These are phyloP conservation scores for Diaporthe amygdali DNA, from an alignment of 2,329 filamentous ascomycete genomes.

Conservation along the genomic window DNA sequence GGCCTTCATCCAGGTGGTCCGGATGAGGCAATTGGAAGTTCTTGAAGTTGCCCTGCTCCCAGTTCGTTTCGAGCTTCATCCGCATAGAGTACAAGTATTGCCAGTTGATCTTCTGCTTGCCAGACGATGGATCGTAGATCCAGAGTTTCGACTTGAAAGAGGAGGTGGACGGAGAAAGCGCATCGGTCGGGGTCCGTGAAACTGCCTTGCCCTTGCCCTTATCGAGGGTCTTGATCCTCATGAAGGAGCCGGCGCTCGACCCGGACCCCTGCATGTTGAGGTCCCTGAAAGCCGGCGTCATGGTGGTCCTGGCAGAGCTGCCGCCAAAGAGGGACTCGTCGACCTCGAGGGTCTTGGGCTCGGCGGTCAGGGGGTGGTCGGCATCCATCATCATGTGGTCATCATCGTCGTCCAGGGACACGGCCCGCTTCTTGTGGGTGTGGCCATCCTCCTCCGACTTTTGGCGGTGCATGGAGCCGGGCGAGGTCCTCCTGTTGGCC, in stretches of 20 bases:
- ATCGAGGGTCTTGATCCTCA: conserved; percentile 32
- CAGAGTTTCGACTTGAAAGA: conserved; percentile 50
- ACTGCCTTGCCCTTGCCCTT: conserved; percentile 41
- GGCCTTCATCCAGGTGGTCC: conserved; percentile 78
- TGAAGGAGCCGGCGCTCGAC: conserved; percentile 35
- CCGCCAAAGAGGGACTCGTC: conserved; percentile 32
- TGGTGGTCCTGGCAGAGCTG: conserved; percentile 21
- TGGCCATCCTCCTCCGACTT: conserved; percentile 54
- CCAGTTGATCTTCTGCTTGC: conserved; percentile 79
- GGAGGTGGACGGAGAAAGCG: not conserved
- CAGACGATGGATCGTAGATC: conserved; percentile 54
- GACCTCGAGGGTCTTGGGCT: conserved; percentile 30
- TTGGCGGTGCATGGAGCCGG: conserved; percentile 46
- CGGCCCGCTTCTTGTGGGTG: conserved; percentile 59
- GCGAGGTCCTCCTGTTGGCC: conserved; percentile 50
- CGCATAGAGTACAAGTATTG: conserved; percentile 91
- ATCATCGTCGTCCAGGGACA: conserved; percentile 51
- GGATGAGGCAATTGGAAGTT: conserved; percentile 94
- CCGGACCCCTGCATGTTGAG: conserved; percentile 41
- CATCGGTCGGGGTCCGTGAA: conserved; percentile 11
- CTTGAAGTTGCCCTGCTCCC: conserved; percentile 79
- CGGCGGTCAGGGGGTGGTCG: conserved; percentile 32
- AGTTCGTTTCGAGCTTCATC: conserved; percentile 84
- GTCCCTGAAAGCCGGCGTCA: conserved; percentile 33
- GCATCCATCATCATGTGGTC: conserved; percentile 50